Conservation (phyloP, 768 basidiomycete genomes). For the Cystofilobasidium macerans region DNA sequence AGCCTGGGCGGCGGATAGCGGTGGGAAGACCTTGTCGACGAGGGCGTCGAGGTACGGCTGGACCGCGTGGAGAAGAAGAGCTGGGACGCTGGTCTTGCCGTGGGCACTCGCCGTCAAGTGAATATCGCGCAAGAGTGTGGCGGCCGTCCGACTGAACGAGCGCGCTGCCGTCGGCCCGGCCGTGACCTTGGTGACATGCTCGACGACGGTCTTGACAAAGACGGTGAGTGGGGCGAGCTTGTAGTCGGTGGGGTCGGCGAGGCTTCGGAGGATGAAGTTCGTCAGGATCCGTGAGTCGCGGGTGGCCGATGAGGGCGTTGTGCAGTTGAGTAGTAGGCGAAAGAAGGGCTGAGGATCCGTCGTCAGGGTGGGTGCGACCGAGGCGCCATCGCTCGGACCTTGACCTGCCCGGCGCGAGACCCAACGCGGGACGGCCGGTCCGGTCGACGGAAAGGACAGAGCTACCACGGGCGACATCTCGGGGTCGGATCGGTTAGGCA, state of each 20-base stretch:
- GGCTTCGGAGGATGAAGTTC: background rate
- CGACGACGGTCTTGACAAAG: background rate
- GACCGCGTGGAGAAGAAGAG: background rate
- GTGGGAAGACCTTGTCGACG: constrained; percentile 1
- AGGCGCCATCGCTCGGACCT: no score
- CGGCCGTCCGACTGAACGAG: background rate
- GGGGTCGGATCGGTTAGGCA: no score
- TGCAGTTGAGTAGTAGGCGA: background rate
- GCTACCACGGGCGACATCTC: no score
- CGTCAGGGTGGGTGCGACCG: no score
- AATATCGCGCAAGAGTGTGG: background rate
- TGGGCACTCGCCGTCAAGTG: background rate
- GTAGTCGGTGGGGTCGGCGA: background rate
- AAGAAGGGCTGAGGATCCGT: background rate
- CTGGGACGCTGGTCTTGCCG: background rate
- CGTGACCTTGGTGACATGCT: background rate
- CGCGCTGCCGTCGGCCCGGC: background rate
- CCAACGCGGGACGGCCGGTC: no score
- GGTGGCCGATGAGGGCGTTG: background rate
- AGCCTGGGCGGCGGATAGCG: background rate
- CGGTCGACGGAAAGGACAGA: no score
- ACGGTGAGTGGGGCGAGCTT: background rate
- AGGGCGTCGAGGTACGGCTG: background rate
- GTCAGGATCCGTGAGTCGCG: background rate
- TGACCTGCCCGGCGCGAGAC: no score